Conservation (phyloP, 2,329 filamentous ascomycete genomes). For the Lecanicillium sp. region DNA sequence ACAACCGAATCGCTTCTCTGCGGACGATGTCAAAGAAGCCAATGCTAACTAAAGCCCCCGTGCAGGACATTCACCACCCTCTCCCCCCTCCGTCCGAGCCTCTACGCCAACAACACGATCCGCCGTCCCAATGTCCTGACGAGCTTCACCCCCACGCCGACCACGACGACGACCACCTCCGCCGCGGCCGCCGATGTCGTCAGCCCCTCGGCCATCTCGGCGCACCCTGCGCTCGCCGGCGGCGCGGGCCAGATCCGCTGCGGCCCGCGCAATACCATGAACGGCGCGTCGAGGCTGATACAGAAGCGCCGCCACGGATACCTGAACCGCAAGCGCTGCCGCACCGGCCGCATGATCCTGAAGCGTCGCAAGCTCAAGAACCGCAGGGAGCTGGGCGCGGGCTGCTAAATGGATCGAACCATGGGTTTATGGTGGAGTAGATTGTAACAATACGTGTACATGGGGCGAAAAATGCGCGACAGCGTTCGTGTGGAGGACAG, state of each 20-base stretch:
- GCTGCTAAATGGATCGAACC: constrained; percentile 20
- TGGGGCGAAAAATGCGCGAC: no score
- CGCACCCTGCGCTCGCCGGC: constrained; percentile 46
- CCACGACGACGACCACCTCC: constrained; percentile 15
- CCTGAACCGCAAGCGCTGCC: constrained; percentile 43
- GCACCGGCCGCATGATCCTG: constrained; percentile 48
- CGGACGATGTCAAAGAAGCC: no score
- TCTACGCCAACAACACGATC: constrained; percentile 27
- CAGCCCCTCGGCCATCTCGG: constrained; percentile 39
- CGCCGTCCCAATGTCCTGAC: constrained; percentile 24
- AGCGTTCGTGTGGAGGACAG: no score
- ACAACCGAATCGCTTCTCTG: no score
- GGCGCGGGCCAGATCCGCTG: constrained; percentile 45
- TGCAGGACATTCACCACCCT: constrained; percentile 43
- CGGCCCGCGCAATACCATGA: constrained; percentile 54
- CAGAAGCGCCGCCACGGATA: constrained; percentile 57
- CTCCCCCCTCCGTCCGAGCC: constrained; percentile 43
- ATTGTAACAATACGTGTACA: constrained; percentile 8
- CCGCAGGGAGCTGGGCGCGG: constrained; percentile 35
- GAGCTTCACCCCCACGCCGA: constrained; percentile 26
- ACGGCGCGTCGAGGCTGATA: constrained; percentile 46
- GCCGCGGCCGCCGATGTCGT: constrained; percentile 38
- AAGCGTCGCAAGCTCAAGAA: constrained; percentile 48
- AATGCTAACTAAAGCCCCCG: no score
- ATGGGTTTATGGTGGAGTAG: not conserved